These are phyloP conservation scores for Trichoderma oligosporum DNA, from an alignment of 2,329 filamentous ascomycete species.

Conservation along the genomic window DNA sequence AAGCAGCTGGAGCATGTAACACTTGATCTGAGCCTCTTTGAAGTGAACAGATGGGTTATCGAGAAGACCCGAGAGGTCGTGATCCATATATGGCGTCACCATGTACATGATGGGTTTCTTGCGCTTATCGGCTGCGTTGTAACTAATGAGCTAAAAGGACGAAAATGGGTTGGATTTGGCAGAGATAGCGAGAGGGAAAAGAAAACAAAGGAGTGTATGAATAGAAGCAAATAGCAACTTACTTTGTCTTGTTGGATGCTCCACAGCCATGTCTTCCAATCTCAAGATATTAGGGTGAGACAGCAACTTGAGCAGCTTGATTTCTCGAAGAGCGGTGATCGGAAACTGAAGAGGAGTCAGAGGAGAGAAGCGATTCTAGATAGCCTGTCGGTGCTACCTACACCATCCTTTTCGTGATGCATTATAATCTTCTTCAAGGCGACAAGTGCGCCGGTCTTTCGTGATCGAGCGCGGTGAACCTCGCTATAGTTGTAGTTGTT, in stretches of 20 bases:
- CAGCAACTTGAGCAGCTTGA: slow-evolving; percentile 95
- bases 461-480: slow-evolving; percentile 83
- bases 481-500: slow-evolving; percentile 51
- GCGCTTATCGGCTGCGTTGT: slow-evolving; percentile 63
- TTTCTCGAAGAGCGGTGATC: slow-evolving; percentile 96
- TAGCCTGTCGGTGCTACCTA: slow-evolving; percentile 39
- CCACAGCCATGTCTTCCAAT: slow-evolving; percentile 94
- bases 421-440: slow-evolving; percentile 98
- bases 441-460: slow-evolving; percentile 68
- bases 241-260: slow-evolving; percentile 64
- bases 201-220: neutral
- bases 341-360: slow-evolving; percentile 63
- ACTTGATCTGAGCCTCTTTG: slow-evolving; percentile 89
- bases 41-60: slow-evolving; percentile 91
- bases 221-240: slow-evolving; percentile 26
- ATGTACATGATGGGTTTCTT: slow-evolving; percentile 92
- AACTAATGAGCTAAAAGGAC: neutral
- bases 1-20: slow-evolving; percentile 91
- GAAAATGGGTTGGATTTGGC: neutral
- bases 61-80: slow-evolving; percentile 93
- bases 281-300: slow-evolving; percentile 83
- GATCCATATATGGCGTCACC: slow-evolving; percentile 98
- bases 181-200: too few relatives aligned
- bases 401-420: slow-evolving; percentile 98
- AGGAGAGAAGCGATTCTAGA: slow-evolving; percentile 19